Percentiles rank a stretch among this genome's conserved stretches.
phyloP scores from a whole-genome alignment of 371 early-diverging fungal species.

The Mortierella sp. region DNA sequence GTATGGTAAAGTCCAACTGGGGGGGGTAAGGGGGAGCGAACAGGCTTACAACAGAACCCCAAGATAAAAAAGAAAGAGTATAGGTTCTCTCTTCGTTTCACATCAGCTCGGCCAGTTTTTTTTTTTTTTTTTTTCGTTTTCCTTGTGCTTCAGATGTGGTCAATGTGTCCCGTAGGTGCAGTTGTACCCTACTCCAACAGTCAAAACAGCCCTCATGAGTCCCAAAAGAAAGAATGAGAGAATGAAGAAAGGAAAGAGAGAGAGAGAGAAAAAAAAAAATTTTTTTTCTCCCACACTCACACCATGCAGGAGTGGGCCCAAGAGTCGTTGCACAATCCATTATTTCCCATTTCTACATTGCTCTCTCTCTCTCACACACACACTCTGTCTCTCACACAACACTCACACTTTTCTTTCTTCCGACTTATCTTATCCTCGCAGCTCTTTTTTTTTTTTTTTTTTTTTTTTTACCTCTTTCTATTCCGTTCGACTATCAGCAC shows the following conservation, averaged over 20 bases:
- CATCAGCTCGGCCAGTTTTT: not conserved
- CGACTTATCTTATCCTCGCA: not conserved
- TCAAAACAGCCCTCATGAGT: not conserved
- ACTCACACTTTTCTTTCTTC: conserved; percentile 1
- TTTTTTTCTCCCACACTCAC: not conserved
- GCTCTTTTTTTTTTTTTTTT: conserved; percentile 1
- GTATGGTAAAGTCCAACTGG: too few species aligned
- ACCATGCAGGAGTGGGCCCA: too few species aligned
- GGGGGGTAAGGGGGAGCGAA: too few species aligned
- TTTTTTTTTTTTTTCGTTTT: not conserved
- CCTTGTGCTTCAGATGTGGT: too few species aligned
- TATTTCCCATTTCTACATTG: not conserved
- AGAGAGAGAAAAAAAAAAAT: not conserved
- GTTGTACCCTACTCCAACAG: not conserved
- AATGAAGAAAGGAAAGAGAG: not conserved
- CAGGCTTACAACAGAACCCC: too few species aligned
- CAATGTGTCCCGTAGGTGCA: not conserved
- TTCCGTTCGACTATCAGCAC: too few species aligned
- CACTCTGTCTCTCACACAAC: not conserved
- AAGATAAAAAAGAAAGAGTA: too few species aligned
- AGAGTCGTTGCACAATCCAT: not conserved
- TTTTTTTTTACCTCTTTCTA: not conserved
- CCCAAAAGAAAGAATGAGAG: not conserved
- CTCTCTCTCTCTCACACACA: not conserved
- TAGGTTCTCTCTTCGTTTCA: not conserved